Base-by-base conservation (phyloP, 2,329 filamentous ascomycete species). In the Thelonectria discophora region DNA sequence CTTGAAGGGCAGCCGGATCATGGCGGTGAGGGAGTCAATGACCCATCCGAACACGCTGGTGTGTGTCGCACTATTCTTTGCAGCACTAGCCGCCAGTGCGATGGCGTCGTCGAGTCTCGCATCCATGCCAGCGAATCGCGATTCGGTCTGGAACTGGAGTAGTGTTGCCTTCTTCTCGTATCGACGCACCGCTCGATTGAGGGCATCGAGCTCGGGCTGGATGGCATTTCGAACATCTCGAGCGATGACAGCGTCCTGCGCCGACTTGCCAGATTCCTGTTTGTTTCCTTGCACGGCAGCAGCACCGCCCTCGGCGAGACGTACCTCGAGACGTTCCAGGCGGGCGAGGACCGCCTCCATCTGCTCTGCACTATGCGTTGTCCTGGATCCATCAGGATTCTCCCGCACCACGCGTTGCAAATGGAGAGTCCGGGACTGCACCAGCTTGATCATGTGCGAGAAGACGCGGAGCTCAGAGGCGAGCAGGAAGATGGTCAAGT, bases 161-260 rank as follows among this genome's bases (percentile, higher is more conserved):
- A 94, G 81, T 0, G 90, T 90, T 5, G 90, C 88, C 70, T 93
- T 91, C 79, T 97, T 97, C 79, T 98, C 94, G 71, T 97, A 97
- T 37, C 93, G 88, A 18, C 94, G 86, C 46, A 98, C 90, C 4
- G 94, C 94, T 49, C 94, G 89, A 69, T 93, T 95, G 32, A 98
- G 81, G 0, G 93, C 92, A 70, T 97, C 94, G 6, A 98, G 83
- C 61, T 97, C 93, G 0, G 92, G 90, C 67, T 93, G 90, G 11
- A 94, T 81, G 27, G 82, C 80, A 62, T 86, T 86, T 43, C 87
- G 85, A 12, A 92, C 82, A 60, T 92, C 88, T 5, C 80, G 81
- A 48, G 81, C 78, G 39, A 85, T 75, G 3, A 76, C 78, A 6
- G 80, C 74, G 63, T 80, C 75, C 65, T 81, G 77, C 54, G 81